Evolutionary conservation across 805 yeast genomes (phyloP).

Genomic region (Saccharomycopsis fermentans): DNA sequence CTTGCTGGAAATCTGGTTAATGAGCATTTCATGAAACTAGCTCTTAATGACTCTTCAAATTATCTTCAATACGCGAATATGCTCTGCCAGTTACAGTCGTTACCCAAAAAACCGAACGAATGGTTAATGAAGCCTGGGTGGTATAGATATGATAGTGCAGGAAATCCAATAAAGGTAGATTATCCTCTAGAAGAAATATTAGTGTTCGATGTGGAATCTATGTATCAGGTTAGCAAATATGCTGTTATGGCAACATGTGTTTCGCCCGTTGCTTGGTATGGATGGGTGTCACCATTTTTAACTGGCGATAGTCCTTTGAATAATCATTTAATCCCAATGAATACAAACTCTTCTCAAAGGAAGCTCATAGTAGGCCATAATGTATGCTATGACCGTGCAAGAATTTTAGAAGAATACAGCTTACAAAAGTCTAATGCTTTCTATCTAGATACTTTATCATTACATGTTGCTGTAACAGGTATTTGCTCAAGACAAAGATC

Average conservation of each 20-base stretch:
- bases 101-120: slow-evolving; percentile 33
- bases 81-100: slow-evolving; percentile 29
- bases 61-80: slow-evolving; percentile 43
- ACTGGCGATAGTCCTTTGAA: slow-evolving; percentile 33
- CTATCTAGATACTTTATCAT: slow-evolving; percentile 83
- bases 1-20: slow-evolving; percentile 66
- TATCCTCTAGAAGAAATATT: slow-evolving; percentile 64
- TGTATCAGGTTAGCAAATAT: slow-evolving; percentile 64
- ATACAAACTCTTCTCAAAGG: slow-evolving; percentile 35
- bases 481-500: slow-evolving; percentile 89
- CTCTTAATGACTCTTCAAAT: slow-evolving; percentile 46
- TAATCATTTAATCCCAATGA: slow-evolving; percentile 71
- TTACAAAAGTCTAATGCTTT: slow-evolving; percentile 59
- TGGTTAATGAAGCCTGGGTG: slow-evolving; percentile 71
- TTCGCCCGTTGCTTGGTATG: slow-evolving; percentile 75
- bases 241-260: slow-evolving; percentile 77
- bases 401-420: slow-evolving; percentile 75
- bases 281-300: slow-evolving; percentile 87
- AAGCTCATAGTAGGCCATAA: slow-evolving; percentile 76
- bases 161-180: slow-evolving; percentile 42
- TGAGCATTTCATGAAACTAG: slow-evolving; percentile 77
- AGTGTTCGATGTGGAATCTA: slow-evolving; percentile 83
- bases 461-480: slow-evolving; percentile 85
- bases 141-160: slow-evolving; percentile 49
- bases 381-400: slow-evolving; percentile 82